These are phyloP conservation scores for Lolium perenne DNA, from an alignment of 176 grass and related monocot species.

Conservation along the genomic window DNA sequence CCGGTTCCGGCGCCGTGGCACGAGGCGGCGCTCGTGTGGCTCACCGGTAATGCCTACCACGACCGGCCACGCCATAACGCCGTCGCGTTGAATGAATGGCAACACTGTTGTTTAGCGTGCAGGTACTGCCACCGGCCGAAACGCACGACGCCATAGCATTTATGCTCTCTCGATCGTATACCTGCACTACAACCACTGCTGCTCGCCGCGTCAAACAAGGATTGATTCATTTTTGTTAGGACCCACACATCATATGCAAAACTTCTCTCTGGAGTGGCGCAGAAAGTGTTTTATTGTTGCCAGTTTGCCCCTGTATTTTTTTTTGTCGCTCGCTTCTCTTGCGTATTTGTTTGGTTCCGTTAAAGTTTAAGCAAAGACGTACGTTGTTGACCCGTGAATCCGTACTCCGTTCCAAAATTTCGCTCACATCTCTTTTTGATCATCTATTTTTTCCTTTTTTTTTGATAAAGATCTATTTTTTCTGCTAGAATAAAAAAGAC, in stretches of 20 bases:
- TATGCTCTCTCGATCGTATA: neutral
- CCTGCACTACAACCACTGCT: neutral
- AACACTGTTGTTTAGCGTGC: neutral
- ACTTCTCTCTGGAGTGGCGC: neutral
- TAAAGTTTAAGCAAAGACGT: neutral
- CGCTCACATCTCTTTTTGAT: no score
- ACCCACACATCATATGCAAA: neutral
- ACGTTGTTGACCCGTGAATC: neutral
- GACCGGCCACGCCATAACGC: neutral
- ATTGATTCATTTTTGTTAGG: slow-evolving; percentile 5
- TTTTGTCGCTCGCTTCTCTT: neutral
- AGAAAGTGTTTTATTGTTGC: neutral
- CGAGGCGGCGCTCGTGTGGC: slow-evolving; percentile 24
- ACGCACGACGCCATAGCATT: neutral
- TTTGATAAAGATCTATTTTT: no score
- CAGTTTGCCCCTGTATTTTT: neutral
- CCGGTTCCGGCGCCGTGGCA: slow-evolving; percentile 30
- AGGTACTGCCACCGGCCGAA: neutral
- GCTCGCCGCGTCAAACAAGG: neutral
- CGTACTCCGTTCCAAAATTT: neutral
- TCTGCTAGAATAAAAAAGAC: no score
- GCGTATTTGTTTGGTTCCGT: neutral
- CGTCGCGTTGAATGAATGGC: neutral
- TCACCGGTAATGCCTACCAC: neutral
- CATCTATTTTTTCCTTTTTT: no score